phyloP scores from a whole-genome alignment of 495 filamentous ascomycete species.

The Lepidopterella palustris region DNA sequence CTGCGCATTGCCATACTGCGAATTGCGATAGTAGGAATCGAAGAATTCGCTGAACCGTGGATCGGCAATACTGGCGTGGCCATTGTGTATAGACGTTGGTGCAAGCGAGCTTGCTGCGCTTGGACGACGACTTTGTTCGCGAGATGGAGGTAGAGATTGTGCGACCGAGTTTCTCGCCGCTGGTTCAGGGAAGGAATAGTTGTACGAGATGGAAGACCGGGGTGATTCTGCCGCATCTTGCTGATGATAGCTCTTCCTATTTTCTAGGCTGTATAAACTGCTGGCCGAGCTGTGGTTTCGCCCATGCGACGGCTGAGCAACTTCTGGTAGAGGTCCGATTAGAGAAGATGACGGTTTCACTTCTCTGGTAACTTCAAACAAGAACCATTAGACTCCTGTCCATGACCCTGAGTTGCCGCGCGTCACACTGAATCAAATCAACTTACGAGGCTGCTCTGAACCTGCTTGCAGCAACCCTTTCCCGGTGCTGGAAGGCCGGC shows the following conservation, averaged over 20 bases:
- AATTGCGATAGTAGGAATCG: constrained; percentile 28
- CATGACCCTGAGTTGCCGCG: background rate
- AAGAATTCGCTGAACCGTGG: constrained; percentile 27
- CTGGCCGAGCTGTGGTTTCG: constrained; percentile 19
- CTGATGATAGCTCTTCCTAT: background rate
- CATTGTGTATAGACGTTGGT: constrained; percentile 1
- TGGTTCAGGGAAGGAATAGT: constrained; percentile 12
- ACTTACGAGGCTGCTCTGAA: constrained; percentile 18
- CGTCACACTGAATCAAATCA: constrained; percentile 14
- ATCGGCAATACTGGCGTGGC: constrained; percentile 4
- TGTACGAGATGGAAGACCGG: constrained; percentile 10
- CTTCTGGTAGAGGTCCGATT: constrained; percentile 10
- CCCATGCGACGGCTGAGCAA: constrained; percentile 20
- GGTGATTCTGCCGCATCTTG: constrained; percentile 8
- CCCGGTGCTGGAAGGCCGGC: background rate
- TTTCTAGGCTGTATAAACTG: constrained; percentile 24
- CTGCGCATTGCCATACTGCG: constrained; percentile 6
- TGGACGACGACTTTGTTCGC: background rate
- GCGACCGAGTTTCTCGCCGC: constrained; percentile 16
- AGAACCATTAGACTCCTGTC: constrained; percentile 2
- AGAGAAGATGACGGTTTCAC: constrained; percentile 5
- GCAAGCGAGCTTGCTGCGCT: constrained; percentile 12
- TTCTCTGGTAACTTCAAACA: constrained; percentile 7
- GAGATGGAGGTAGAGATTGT: background rate
- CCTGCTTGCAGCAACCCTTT: background rate